Conservation (phyloP, 2,329 filamentous ascomycete species). For the Colletotrichum limetticola region DNA sequence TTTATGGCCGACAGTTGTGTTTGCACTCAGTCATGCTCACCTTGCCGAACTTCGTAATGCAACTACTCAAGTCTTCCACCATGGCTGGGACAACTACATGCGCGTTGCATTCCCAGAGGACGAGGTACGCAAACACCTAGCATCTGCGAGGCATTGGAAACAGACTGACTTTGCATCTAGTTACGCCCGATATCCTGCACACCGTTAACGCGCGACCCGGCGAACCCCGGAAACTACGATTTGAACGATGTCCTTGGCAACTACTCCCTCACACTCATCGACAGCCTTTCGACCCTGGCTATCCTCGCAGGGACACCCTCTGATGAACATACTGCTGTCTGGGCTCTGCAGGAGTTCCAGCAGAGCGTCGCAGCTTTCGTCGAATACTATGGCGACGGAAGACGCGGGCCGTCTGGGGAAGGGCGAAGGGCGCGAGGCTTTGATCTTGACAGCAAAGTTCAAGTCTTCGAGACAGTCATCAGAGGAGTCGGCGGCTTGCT, state of each 20-base stretch:
- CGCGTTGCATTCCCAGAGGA: slow-evolving; percentile 94
- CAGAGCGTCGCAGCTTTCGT: slow-evolving; percentile 81
- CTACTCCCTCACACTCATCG: slow-evolving; percentile 94
- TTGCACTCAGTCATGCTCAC: slow-evolving; percentile 66
- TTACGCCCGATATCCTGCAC: slow-evolving; percentile 86
- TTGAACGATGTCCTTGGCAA: slow-evolving; percentile 97
- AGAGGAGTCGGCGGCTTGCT: slow-evolving; percentile 89
- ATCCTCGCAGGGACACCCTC: slow-evolving; percentile 84
- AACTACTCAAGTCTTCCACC: slow-evolving; percentile 88
- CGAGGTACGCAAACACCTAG: slow-evolving; percentile 65
- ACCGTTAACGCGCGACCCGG: slow-evolving; percentile 84
- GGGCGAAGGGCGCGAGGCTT: slow-evolving; percentile 84
- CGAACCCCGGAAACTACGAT: slow-evolving; percentile 83
- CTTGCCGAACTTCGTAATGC: slow-evolving; percentile 67
- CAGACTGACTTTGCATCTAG: slow-evolving; percentile 50
- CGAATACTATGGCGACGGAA: slow-evolving; percentile 87
- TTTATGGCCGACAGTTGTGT: slow-evolving; percentile 51
- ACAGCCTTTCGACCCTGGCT: slow-evolving; percentile 92
- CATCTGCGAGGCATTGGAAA: background rate
- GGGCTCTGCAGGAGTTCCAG: slow-evolving; percentile 81
- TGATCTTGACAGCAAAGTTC: slow-evolving; percentile 96
- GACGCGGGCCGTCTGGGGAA: slow-evolving; percentile 71
- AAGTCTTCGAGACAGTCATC: slow-evolving; percentile 98
- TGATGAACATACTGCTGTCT: slow-evolving; percentile 63
- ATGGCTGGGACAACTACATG: slow-evolving; percentile 97